A percentile compares a stretch with the other conserved stretches of the same genome.
Conservation (phyloP, 2,329 filamentous ascomycete species). For the Stagonosporopsis vannaccii region DNA sequence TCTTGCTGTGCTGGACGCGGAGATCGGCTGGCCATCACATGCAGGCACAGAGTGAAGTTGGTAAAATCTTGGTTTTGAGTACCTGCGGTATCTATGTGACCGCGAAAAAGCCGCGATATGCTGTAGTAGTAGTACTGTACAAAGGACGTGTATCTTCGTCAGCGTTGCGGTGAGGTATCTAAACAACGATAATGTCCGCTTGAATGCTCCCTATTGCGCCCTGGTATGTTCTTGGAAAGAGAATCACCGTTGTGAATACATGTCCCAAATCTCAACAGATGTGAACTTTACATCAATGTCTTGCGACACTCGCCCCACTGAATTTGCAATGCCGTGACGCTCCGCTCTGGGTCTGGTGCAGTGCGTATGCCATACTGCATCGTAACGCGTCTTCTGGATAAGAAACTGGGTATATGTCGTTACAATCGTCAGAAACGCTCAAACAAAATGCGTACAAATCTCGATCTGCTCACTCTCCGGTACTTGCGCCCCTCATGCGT, state of each 20-base stretch:
- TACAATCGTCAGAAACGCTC: conserved; percentile 36
- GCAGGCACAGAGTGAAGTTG: not conserved
- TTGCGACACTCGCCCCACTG: not conserved
- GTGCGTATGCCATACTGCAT: conserved; percentile 5
- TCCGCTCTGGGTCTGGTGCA: not conserved
- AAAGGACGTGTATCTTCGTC: not conserved
- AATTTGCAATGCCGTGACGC: conserved; percentile 5
- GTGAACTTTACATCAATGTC: not conserved
- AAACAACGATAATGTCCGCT: conserved; percentile 7
- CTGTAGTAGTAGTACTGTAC: not conserved
- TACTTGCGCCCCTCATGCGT: conserved; percentile 38
- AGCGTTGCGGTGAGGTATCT: conserved; percentile 1
- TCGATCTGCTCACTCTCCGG: conserved; percentile 42
- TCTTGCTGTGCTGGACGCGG: conserved; percentile 3
- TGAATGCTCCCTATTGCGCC: conserved; percentile 5
- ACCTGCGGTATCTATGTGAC: not conserved
- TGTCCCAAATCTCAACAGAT: conserved; percentile 13
- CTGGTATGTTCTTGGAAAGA: not conserved
- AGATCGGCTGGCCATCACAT: conserved; percentile 4
- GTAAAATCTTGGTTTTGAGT: not conserved
- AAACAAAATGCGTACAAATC: conserved; percentile 15
- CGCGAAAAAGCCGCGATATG: not conserved
- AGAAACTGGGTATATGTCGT: conserved; percentile 40
- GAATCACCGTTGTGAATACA: not conserved
- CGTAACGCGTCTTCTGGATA: conserved; percentile 22